These are phyloP conservation scores for Cystobasidium pallidum DNA, from an alignment of 1,284 basidiomycete genomes.

Conservation along the genomic window DNA sequence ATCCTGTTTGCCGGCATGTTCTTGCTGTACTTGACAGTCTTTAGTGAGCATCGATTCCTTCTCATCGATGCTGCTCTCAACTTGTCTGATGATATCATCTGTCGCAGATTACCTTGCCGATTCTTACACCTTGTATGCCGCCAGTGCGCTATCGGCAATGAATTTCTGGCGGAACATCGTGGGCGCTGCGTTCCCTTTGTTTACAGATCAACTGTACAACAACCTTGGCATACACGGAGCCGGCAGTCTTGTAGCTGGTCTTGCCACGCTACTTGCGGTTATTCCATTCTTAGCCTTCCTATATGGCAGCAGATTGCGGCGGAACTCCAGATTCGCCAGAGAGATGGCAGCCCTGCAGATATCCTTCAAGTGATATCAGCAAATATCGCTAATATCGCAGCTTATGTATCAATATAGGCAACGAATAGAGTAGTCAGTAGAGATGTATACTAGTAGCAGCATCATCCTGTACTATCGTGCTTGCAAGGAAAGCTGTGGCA, in stretches of 20 bases:
- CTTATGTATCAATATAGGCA: not conserved
- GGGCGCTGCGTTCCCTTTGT: constrained; percentile 29
- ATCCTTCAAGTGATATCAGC: constrained; percentile 3
- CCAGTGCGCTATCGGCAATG: constrained; percentile 48
- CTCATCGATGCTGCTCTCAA: not conserved
- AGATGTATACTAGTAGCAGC: not conserved
- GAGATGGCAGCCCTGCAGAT: constrained; percentile 24
- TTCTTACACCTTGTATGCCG: constrained; percentile 54
- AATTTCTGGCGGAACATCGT: constrained; percentile 24
- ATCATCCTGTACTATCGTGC: too few relatives aligned
- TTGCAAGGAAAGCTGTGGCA: too few relatives aligned
- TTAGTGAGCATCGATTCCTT: constrained; percentile 18
- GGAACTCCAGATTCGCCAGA: constrained; percentile 21
- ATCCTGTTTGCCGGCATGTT: constrained; percentile 49
- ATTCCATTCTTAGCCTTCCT: constrained; percentile 27
- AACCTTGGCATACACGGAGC: constrained; percentile 29
- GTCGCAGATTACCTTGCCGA: constrained; percentile 51
- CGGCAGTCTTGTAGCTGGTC: constrained; percentile 14
- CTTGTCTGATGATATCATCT: not conserved
- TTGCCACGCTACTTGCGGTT: constrained; percentile 20
- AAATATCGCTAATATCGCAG: not conserved
- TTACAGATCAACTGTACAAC: constrained; percentile 14
- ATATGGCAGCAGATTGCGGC: constrained; percentile 24
- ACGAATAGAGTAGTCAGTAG: not conserved
- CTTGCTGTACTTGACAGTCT: constrained; percentile 46